Conservation (phyloP, 371 early-diverging fungal species). For the Mucor irregularis region DNA sequence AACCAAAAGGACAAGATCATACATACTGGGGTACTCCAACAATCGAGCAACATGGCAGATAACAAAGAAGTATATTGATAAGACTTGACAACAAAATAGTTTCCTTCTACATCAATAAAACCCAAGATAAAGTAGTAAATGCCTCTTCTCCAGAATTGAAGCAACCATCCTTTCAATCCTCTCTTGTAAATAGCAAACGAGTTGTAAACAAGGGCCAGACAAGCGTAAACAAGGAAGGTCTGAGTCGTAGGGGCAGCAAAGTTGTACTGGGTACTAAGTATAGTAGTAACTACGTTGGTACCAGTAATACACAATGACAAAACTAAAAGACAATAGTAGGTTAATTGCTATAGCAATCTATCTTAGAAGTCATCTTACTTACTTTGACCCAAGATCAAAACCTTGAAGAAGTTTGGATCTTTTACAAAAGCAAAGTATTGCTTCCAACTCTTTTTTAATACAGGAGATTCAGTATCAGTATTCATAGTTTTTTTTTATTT, state of each 20-base stretch:
- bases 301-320: slow-evolving; percentile 72
- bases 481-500: not conserved
- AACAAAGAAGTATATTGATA: slow-evolving; percentile 70
- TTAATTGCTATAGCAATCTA: not conserved
- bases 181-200: slow-evolving; percentile 53
- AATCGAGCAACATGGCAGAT: slow-evolving; percentile 70
- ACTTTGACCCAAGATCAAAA: slow-evolving; percentile 22
- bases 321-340: slow-evolving; percentile 24
- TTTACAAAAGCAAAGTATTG: slow-evolving; percentile 19
- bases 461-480: not conserved
- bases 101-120: slow-evolving; percentile 73
- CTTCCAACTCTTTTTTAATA: slow-evolving; percentile 15
- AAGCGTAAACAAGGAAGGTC: slow-evolving; percentile 63
- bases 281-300: slow-evolving; percentile 59
- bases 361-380: not conserved
- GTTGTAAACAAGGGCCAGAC: slow-evolving; percentile 63
- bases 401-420: slow-evolving; percentile 19
- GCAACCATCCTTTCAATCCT: slow-evolving; percentile 48
- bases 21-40: slow-evolving; percentile 73
- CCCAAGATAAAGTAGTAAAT: slow-evolving; percentile 56
- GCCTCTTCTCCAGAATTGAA: slow-evolving; percentile 50
- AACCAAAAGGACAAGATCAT: slow-evolving; percentile 61
- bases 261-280: slow-evolving; percentile 49
- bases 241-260: slow-evolving; percentile 69
- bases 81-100: slow-evolving; percentile 76